Evolutionary conservation across 176 grass and related monocot genomes (phyloP).

Genomic region (Bolboschoenus planiculmis): DNA sequence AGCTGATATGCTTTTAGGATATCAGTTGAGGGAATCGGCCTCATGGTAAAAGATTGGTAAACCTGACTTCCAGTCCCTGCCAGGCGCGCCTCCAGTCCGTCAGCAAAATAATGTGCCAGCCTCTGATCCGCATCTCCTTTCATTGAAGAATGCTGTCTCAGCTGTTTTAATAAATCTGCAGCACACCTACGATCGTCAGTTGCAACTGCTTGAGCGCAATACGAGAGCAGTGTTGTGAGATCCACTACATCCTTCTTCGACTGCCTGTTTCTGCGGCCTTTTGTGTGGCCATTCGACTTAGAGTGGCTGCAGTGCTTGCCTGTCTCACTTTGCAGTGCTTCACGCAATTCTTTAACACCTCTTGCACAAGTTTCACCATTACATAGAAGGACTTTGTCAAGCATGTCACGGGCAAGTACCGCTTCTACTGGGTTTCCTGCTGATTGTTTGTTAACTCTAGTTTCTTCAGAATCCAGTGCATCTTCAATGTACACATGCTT

Average conservation of each 20-base stretch:
- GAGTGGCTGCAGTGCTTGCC: conserved; percentile 31
- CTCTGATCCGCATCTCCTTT: conserved; percentile 71
- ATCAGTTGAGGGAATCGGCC: conserved; percentile 46
- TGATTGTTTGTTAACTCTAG: conserved; percentile 72
- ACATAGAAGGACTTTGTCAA: conserved; percentile 83
- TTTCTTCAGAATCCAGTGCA: conserved; percentile 71
- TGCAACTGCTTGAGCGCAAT: conserved; percentile 82
- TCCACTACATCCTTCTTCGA: conserved; percentile 78
- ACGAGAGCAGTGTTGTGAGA: conserved; percentile 70
- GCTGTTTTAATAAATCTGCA: conserved; percentile 69
- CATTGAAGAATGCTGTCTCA: conserved; percentile 62
- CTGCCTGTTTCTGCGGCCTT: conserved; percentile 67
- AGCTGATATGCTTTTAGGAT: conserved; percentile 83
- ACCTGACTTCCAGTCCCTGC: conserved; percentile 80
- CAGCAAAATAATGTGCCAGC: conserved; percentile 71
- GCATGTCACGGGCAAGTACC: conserved; percentile 57
- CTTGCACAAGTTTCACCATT: conserved; percentile 51
- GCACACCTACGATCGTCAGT: conserved; percentile 57
- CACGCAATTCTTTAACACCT: conserved; percentile 56
- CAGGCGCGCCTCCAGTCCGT: conserved; percentile 83
- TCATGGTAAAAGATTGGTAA: conserved; percentile 51
- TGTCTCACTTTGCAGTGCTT: conserved; percentile 45
- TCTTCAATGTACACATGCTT: conserved; percentile 62
- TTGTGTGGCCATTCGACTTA: conserved; percentile 48
- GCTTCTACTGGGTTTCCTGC: conserved; percentile 44